Evolutionary conservation across 192 early-diverging fungal species (phyloP).

Genomic region (Globomyces pollinis-pini): DNA sequence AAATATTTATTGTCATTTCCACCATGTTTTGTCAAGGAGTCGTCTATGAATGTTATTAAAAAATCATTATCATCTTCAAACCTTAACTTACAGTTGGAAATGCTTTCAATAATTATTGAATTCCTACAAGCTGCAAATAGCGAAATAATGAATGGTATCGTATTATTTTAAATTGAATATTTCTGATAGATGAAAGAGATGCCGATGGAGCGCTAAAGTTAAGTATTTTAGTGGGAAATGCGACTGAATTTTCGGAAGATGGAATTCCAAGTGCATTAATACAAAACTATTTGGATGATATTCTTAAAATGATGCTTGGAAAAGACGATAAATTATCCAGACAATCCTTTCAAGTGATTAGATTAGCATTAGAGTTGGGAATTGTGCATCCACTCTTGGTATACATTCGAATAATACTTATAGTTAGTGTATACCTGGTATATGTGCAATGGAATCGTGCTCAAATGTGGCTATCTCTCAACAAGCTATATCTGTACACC

Average conservation of each 20-base stretch:
- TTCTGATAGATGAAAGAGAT: neutral
- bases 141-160: no score
- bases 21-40: no score
- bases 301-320: conserved; percentile 66
- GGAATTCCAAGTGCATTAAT: conserved; percentile 87
- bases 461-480: conserved; percentile 53
- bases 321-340: conserved; percentile 48
- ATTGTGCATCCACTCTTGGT: conserved; percentile 76
- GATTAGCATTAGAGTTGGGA: conserved; percentile 80
- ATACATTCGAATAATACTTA: no score
- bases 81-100: neutral
- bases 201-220: conserved; percentile 50
- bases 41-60: neutral
- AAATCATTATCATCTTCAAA: neutral
- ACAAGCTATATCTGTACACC: conserved; percentile 66
- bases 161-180: no score
- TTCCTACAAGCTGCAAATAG: neutral
- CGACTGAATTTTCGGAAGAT: conserved; percentile 71
- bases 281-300: conserved; percentile 73
- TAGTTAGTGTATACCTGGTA: conserved; percentile 86
- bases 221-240: conserved; percentile 70
- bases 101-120: neutral
- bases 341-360: conserved; percentile 72
- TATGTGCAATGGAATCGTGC: conserved; percentile 78
- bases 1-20: no score